These are phyloP conservation scores for Botrytis galanthina DNA, from an alignment of 2,329 filamentous ascomycete genomes.

Conservation along the genomic window DNA sequence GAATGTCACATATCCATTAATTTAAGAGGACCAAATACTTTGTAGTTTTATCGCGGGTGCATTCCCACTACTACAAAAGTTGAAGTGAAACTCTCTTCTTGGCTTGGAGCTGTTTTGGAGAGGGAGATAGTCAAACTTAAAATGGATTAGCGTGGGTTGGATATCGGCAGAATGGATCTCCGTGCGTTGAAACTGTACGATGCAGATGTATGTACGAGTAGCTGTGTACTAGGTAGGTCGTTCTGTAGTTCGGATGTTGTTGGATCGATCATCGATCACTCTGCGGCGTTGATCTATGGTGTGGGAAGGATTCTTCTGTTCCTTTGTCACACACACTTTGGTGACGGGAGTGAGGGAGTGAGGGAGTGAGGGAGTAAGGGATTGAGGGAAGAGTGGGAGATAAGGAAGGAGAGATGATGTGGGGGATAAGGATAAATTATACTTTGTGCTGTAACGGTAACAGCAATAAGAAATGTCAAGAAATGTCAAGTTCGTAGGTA, in stretches of 20 bases:
- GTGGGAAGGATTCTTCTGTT: background rate
- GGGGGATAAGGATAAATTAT: background rate
- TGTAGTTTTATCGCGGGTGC: background rate
- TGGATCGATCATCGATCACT: background rate
- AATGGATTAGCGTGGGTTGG: background rate
- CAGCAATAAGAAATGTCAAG: no score
- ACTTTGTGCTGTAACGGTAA: background rate
- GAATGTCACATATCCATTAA: slow-evolving; percentile 11
- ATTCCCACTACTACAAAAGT: slow-evolving; percentile 3
- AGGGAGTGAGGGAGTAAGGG: no score
- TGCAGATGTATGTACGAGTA: no score
- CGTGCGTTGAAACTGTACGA: background rate
- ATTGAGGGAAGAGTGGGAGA: background rate
- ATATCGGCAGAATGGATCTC: slow-evolving; percentile 1
- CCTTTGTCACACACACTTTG: background rate
- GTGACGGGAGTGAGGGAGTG: background rate
- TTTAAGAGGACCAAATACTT: background rate
- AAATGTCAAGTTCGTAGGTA: background rate
- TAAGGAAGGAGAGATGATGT: background rate
- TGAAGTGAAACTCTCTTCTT: slow-evolving; percentile 14
- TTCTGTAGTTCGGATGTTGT: background rate
- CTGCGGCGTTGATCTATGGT: background rate
- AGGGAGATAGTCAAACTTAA: background rate
- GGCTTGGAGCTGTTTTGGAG: slow-evolving; percentile 7
- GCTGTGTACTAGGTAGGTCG: background rate